phyloP scores from a whole-genome alignment of 345 rosid species.

The Populus ilicifolia region DNA sequence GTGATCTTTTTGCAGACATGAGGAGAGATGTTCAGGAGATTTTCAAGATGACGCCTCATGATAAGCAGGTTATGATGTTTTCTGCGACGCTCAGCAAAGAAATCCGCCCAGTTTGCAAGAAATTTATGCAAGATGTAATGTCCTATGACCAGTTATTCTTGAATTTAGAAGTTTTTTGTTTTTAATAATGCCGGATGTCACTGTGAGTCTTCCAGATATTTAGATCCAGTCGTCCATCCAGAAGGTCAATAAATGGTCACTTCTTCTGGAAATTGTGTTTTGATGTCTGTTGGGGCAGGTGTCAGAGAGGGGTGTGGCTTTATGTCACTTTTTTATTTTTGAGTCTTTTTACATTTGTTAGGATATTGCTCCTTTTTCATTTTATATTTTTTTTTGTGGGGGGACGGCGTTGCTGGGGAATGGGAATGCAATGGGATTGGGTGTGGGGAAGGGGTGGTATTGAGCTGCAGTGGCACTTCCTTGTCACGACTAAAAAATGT shows the following conservation, averaged over 20 bases:
- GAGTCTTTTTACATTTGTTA: background rate
- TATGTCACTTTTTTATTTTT: background rate
- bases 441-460: constrained; percentile 8
- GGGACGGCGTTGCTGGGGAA: background rate
- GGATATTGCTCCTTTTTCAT: background rate
- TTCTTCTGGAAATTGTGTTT: constrained; percentile 12
- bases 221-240: constrained; percentile 19
- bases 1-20: constrained; percentile 60
- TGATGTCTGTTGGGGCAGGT: background rate
- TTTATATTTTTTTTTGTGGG: background rate
- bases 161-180: constrained; percentile 46
- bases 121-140: constrained; percentile 99
- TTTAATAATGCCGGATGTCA: constrained; percentile 43
- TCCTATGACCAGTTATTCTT: constrained; percentile 55
- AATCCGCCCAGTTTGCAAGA: constrained; percentile 99
- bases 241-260: constrained; percentile 13
- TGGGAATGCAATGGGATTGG: background rate
- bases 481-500: constrained; percentile 18
- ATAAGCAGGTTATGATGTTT: constrained; percentile 99
- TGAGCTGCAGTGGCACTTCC: constrained; percentile 26
- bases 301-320: background rate
- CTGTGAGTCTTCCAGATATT: constrained; percentile 20
- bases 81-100: constrained; percentile 99
- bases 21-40: constrained; percentile 97
- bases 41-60: constrained; percentile 98